Base-by-base conservation (phyloP, 257 asterid species). In the Fraxinus americana region DNA sequence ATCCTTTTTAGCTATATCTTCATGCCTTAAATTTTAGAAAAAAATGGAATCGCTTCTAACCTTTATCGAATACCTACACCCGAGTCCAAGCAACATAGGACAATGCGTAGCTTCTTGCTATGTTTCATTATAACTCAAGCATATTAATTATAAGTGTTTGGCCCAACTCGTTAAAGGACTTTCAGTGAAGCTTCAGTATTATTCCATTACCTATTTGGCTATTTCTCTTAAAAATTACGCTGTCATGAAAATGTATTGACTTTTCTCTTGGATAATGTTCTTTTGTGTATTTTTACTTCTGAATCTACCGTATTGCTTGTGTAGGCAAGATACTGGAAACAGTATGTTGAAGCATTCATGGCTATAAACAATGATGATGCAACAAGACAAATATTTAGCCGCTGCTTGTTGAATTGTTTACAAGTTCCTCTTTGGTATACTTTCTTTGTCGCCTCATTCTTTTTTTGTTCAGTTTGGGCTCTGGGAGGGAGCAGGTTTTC, bases 271-370 rank as follows among this genome's bases (percentile, higher is more conserved):
- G 75, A 27, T 3, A 43, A 71, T 70, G 63, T 27, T 21, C 10
- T 66, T 23, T 71, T 36, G 43, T 12, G 45, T 54, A 34, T 76
- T 71, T 45, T 38, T 19, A 12, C 21, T 80, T 77, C 75, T 85
- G 80, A 52, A 75, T 50, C 14, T 38, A 34, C 36, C 21, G 72
- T 77, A 34, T 77, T 81, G 54, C 25, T 77, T 43, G 17, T 72
- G 29, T 77, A 93, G 99, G 98, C 97, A 50, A 96, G 91, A 85
- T 96, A 82, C 77, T 96, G 99, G 99, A 96, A 90, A 88, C 99
- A 96, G 81, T 96, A 90, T 86, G 90, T 92, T 19, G 99, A 96
- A 84, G 99, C 96, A 34, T 87, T 88, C 85, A 92, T 96, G 98
- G 90, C 92, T 38, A 89, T 86, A 70, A 93, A 92, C 83, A 90